These are phyloP conservation scores for Protomyces pachydermus DNA, from an alignment of 1,139 yeast genomes.

Conservation along the genomic window DNA sequence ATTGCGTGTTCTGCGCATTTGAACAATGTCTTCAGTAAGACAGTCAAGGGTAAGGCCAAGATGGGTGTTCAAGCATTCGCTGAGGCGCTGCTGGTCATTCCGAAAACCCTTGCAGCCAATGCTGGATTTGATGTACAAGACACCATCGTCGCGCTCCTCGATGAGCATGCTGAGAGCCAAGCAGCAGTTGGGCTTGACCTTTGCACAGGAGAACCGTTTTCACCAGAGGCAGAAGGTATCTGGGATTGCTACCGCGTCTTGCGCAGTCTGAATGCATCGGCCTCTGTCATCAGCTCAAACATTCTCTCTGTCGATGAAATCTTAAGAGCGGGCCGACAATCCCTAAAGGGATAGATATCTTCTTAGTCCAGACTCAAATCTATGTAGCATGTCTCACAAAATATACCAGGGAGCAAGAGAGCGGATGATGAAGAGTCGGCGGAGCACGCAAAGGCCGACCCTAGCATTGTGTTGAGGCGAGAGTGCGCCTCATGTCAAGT, in stretches of 20 bases:
- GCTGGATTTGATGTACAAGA: constrained; percentile 94
- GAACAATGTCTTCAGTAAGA: constrained; percentile 44
- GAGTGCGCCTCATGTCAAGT: too few species aligned
- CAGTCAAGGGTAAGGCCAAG: constrained; percentile 78
- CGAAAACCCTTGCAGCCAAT: constrained; percentile 86
- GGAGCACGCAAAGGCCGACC: too few species aligned
- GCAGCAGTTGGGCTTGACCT: constrained; percentile 80
- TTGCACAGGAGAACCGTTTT: constrained; percentile 90
- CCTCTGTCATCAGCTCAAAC: constrained; percentile 92
- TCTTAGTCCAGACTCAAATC: too few species aligned
- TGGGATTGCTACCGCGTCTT: constrained; percentile 95
- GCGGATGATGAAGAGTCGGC: too few species aligned
- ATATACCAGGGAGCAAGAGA: too few species aligned
- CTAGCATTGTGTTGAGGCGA: too few species aligned
- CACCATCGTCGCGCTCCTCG: constrained; percentile 82
- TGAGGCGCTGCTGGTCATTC: constrained; percentile 82
- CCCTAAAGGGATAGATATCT: too few species aligned
- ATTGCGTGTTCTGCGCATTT: constrained; percentile 73
- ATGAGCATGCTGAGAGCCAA: constrained; percentile 76
- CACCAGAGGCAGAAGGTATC: constrained; percentile 87
- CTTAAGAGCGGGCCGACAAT: too few species aligned
- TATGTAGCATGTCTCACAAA: too few species aligned
- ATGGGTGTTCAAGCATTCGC: constrained; percentile 91
- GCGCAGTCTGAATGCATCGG: constrained; percentile 86
- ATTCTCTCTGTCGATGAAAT: constrained; percentile 89